These are phyloP conservation scores for Diaporthe vexans DNA, from an alignment of 2,329 filamentous ascomycete genomes.

Conservation along the genomic window DNA sequence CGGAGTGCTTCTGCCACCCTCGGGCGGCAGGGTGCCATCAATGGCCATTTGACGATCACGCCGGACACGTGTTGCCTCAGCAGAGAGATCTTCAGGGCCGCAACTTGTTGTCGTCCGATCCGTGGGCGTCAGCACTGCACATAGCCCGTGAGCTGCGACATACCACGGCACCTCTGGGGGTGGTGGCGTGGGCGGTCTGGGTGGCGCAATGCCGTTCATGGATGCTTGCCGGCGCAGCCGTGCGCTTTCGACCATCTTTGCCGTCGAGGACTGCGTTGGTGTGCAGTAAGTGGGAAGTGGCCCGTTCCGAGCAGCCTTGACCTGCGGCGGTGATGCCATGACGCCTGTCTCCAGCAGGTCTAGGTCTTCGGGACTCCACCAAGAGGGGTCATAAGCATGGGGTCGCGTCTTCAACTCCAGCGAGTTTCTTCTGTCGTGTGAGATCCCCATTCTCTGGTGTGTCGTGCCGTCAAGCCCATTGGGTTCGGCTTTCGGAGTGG, in stretches of 20 bases:
- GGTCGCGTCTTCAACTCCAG: conserved; percentile 51
- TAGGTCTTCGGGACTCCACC: conserved; percentile 78
- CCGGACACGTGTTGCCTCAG: conserved; percentile 73
- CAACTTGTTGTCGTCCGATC: conserved; percentile 83
- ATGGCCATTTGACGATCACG: conserved; percentile 74
- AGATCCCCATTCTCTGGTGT: conserved; percentile 63
- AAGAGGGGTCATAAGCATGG: conserved; percentile 74
- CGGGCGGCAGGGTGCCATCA: conserved; percentile 49
- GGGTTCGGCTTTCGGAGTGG: conserved; percentile 54
- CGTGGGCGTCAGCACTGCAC: conserved; percentile 83
- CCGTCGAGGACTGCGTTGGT: conserved; percentile 88
- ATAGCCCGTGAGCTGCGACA: conserved; percentile 85
- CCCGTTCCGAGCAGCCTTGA: conserved; percentile 67
- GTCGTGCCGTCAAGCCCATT: conserved; percentile 71
- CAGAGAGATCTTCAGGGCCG: conserved; percentile 82
- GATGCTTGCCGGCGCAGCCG: conserved; percentile 76
- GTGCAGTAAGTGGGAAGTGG: conserved; percentile 83
- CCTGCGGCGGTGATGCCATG: conserved; percentile 62
- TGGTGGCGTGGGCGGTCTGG: conserved; percentile 72
- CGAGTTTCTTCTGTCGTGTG: conserved; percentile 51
- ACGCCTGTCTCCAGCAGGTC: conserved; percentile 77
- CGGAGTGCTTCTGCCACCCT: conserved; percentile 48
- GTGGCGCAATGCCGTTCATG: conserved; percentile 59
- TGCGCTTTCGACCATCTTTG: conserved; percentile 79
- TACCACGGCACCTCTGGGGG: conserved; percentile 89